phyloP scores from a whole-genome alignment of 148 eudicot genomes.

The Fagopyrum homotropicum region DNA sequence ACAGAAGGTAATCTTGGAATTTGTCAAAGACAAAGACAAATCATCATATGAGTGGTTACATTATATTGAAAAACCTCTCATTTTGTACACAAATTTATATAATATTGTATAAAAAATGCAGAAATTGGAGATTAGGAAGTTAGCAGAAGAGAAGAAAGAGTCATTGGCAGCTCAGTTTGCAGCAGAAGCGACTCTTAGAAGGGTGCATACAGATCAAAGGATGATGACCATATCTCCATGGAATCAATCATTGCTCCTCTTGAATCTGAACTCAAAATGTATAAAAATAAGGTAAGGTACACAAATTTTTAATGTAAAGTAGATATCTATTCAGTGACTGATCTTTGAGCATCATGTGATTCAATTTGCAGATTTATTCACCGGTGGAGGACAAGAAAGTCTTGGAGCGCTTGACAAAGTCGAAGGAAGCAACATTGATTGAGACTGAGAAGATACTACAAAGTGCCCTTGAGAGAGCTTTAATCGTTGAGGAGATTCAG shows the following conservation, averaged over 20 bases:
- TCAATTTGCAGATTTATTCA: constrained; percentile 41
- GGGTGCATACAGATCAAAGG: constrained; percentile 71
- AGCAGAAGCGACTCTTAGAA: constrained; percentile 81
- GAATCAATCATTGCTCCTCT: constrained; percentile 79
- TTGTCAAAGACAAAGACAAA: background rate
- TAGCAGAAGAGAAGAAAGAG: constrained; percentile 66
- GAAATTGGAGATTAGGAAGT: constrained; percentile 72
- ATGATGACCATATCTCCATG: constrained; percentile 54
- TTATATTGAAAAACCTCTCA: background rate
- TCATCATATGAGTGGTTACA: no score
- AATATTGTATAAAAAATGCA: constrained; percentile 29
- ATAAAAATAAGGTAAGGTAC: constrained; percentile 51
- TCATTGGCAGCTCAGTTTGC: constrained; percentile 93
- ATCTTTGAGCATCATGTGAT: background rate
- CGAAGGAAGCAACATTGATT: constrained; percentile 80
- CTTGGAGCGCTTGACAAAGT: constrained; percentile 63
- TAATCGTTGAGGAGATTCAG: constrained; percentile 86
- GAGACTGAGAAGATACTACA: constrained; percentile 85
- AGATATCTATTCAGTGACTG: no score
- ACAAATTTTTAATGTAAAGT: background rate
- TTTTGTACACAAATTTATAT: background rate
- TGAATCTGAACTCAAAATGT: constrained; percentile 83
- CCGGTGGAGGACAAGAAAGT: constrained; percentile 72
- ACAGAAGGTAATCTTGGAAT: constrained; percentile 50
- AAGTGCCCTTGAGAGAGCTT: constrained; percentile 85